Conservation (phyloP, 192 early-diverging fungal species). For the Backusella morwellensis region DNA sequence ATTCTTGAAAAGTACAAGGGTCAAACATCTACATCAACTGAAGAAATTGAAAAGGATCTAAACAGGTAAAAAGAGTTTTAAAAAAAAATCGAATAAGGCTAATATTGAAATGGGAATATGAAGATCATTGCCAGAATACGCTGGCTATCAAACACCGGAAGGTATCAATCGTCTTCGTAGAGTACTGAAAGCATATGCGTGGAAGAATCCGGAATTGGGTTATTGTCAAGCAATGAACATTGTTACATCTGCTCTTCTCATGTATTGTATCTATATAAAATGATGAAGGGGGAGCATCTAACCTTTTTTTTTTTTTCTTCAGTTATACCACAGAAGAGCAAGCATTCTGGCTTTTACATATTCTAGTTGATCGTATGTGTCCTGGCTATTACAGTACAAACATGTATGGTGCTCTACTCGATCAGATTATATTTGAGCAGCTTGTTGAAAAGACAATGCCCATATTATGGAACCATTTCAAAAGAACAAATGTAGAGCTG, state of each 20-base stretch:
- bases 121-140: constrained; percentile 91
- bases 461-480: constrained; percentile 78
- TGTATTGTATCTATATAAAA: constrained; percentile 43
- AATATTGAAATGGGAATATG: constrained; percentile 26
- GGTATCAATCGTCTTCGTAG: constrained; percentile 93
- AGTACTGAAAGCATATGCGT: constrained; percentile 84
- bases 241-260: constrained; percentile 90
- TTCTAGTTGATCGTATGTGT: constrained; percentile 86
- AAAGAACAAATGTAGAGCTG: constrained; percentile 88
- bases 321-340: constrained; percentile 94
- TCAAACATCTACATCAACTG: constrained; percentile 65
- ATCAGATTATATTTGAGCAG: constrained; percentile 93
- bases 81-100: not conserved
- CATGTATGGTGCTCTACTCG: constrained; percentile 96
- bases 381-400: constrained; percentile 96
- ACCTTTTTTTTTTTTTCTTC: constrained; percentile 7
- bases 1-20: constrained; percentile 60
- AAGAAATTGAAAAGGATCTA: constrained; percentile 93
- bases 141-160: constrained; percentile 85
- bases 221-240: constrained; percentile 99
- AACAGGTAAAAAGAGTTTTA: constrained; percentile 39
- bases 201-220: constrained; percentile 89
- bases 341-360: constrained; percentile 92
- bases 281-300: not conserved
- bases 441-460: constrained; percentile 92